phyloP scores from a whole-genome alignment of 148 eudicot genomes.

The Cornus suecica region DNA sequence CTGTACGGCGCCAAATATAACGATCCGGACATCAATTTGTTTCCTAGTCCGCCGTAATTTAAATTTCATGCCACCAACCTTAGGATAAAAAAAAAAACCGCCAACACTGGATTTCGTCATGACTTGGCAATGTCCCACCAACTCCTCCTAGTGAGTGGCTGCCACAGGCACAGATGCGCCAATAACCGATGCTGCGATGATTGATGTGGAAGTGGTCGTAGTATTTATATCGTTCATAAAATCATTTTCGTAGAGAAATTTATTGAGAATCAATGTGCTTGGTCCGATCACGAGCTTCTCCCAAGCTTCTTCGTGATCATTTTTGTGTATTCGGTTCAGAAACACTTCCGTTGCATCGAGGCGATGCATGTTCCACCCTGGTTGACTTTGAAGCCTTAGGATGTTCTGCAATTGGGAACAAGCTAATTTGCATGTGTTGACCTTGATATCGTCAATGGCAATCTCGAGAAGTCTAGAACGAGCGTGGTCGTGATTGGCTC shows the following conservation, averaged over 20 bases:
- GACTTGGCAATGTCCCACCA: no score
- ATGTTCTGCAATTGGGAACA: conserved; percentile 25
- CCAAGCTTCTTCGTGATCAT: not conserved
- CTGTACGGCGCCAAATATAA: no score
- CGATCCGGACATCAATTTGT: no score
- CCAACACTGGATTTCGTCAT: no score
- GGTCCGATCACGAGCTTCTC: not conserved
- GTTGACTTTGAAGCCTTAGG: conserved; percentile 12
- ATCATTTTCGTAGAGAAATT: not conserved
- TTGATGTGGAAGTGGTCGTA: not conserved
- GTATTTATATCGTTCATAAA: not conserved
- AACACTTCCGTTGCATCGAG: conserved; percentile 25
- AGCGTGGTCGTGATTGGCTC: conserved; percentile 12
- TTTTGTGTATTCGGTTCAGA: not conserved
- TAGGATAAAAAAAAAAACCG: no score
- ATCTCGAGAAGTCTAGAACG: conserved; percentile 11
- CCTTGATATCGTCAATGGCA: conserved; percentile 28
- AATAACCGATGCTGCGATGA: no score
- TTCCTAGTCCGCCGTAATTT: no score
- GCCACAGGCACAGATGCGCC: no score
- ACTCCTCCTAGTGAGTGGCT: no score
- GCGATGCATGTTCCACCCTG: conserved; percentile 30
- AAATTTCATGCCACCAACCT: no score
- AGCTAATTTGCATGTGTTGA: conserved; percentile 30
- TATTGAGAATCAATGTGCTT: not conserved